phyloP scores from a whole-genome alignment of 2,329 filamentous ascomycete genomes.

The Fusarium falciforme region DNA sequence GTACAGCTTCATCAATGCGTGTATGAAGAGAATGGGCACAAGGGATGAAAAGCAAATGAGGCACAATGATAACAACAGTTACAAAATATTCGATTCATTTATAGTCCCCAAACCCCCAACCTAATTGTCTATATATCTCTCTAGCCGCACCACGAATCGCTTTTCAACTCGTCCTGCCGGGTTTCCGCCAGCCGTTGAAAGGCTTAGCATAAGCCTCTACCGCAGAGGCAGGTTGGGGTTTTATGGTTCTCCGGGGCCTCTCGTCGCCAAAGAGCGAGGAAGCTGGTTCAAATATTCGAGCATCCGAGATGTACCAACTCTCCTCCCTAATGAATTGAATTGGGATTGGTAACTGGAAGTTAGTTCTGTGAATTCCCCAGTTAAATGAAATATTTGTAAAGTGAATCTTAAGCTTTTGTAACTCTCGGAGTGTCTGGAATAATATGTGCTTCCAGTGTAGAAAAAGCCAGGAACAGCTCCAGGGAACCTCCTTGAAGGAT shows the following conservation, averaged over 20 bases:
- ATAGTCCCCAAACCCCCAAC: not conserved
- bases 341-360: not conserved
- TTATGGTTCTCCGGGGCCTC: too few relatives aligned
- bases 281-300: too few relatives aligned
- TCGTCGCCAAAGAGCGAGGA: too few relatives aligned
- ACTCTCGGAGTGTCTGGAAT: not conserved
- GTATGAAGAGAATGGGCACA: not conserved
- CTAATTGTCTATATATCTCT: not conserved
- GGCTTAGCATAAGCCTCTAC: too few relatives aligned
- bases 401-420: not conserved
- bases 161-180: too few relatives aligned
- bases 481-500: not conserved
- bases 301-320: too few relatives aligned
- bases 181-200: too few relatives aligned
- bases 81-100: not conserved
- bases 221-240: too few relatives aligned
- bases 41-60: not conserved
- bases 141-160: not conserved
- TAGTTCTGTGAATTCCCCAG: not conserved
- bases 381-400: fast-evolving
- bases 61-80: not conserved
- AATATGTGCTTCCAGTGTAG: not conserved
- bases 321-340: not conserved
- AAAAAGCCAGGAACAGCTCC: not conserved
- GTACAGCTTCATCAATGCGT: not conserved